Evolutionary conservation across 2,329 filamentous ascomycete species (phyloP).

Genomic region (Penicillium sp.): DNA sequence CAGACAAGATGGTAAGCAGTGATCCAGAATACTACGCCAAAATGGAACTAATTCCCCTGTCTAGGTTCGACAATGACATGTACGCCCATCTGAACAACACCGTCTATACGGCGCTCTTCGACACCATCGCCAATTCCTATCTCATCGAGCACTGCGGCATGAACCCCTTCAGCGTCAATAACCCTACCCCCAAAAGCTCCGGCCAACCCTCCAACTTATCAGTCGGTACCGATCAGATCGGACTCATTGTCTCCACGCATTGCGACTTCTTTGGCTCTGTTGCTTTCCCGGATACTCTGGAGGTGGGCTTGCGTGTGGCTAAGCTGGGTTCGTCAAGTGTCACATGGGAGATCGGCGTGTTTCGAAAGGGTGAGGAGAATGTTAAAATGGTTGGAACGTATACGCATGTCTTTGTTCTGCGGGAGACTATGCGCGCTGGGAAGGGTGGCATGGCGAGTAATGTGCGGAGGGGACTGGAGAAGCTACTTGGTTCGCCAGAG

Average conservation of each 20-base stretch:
- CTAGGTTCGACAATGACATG: slow-evolving; percentile 89
- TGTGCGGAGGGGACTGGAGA: slow-evolving; percentile 53
- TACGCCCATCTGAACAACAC: slow-evolving; percentile 91
- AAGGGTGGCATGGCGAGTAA: slow-evolving; percentile 48
- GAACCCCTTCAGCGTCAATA: slow-evolving; percentile 58
- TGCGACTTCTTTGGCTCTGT: slow-evolving; percentile 81
- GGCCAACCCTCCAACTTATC: slow-evolving; percentile 9
- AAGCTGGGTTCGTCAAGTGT: slow-evolving; percentile 83
- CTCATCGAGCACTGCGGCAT: slow-evolving; percentile 74
- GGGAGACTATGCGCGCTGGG: slow-evolving; percentile 64
- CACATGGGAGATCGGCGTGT: slow-evolving; percentile 83
- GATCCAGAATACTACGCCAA: neutral
- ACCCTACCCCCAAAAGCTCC: slow-evolving; percentile 14
- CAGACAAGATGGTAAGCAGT: slow-evolving; percentile 69
- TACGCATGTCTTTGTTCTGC: slow-evolving; percentile 82
- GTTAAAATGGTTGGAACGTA: slow-evolving; percentile 84
- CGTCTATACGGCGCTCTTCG: slow-evolving; percentile 80
- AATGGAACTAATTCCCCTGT: neutral
- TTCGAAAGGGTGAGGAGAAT: slow-evolving; percentile 65
- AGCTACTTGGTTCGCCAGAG: slow-evolving; percentile 43
- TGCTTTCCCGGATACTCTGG: slow-evolving; percentile 74
- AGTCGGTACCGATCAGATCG: slow-evolving; percentile 58
- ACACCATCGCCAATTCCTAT: slow-evolving; percentile 85
- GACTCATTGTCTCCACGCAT: slow-evolving; percentile 78
- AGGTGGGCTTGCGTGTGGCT: slow-evolving; percentile 75